A percentile compares a stretch with the other conserved stretches of the same genome.
Conservation (phyloP, 805 yeast species). For the Myxozyma neotropica region DNA sequence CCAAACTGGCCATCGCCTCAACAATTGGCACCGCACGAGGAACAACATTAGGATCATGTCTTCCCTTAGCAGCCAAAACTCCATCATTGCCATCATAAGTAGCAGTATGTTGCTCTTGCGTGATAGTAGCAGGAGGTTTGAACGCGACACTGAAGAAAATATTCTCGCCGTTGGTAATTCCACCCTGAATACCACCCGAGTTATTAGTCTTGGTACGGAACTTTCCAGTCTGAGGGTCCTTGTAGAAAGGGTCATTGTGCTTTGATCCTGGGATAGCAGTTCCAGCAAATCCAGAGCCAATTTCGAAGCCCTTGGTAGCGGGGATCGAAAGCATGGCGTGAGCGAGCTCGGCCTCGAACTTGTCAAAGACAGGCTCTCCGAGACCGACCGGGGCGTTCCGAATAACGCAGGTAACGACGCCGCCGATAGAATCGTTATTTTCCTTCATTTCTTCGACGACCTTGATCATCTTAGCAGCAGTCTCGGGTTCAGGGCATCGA, state of each 20-base stretch:
- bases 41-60: constrained; percentile 98
- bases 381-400: constrained; percentile 94
- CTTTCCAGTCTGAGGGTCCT: constrained; percentile 59
- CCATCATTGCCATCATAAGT: constrained; percentile 89
- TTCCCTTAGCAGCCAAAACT: constrained; percentile 89
- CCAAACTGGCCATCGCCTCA: constrained; percentile 97
- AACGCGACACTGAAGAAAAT: constrained; percentile 94
- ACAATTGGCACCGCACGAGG: constrained; percentile 99
- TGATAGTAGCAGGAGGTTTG: constrained; percentile 97
- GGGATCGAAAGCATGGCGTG: constrained; percentile 98
- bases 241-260: constrained; percentile 86
- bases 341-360: constrained; percentile 90
- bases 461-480: constrained; percentile 78
- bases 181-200: constrained; percentile 98
- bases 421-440: constrained; percentile 90
- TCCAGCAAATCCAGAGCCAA: constrained; percentile 95
- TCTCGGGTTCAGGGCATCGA: constrained; percentile 82
- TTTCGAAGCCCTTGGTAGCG: constrained; percentile 96
- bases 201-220: constrained; percentile 87
- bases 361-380: constrained; percentile 98
- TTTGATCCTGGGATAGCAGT: constrained; percentile 86
- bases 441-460: constrained; percentile 86
- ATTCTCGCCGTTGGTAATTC: constrained; percentile 94
- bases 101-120: constrained; percentile 87
- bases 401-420: constrained; percentile 95